These are phyloP conservation scores for Candida arabinofermentans DNA, from an alignment of 805 yeast species.

Conservation along the genomic window DNA sequence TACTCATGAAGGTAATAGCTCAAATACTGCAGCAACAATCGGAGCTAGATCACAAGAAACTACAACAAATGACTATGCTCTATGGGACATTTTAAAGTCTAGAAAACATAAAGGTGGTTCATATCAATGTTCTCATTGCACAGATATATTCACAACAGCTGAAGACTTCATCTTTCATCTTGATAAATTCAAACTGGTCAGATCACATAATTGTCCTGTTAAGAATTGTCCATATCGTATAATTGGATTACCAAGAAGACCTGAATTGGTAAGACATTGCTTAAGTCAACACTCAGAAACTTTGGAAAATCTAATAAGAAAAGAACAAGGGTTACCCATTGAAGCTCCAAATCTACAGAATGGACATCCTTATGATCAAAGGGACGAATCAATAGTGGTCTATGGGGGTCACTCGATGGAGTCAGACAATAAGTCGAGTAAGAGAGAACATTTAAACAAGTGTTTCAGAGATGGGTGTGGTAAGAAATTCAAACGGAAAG, in stretches of 20 bases:
- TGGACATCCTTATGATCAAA: neutral
- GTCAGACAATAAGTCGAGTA: neutral
- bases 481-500: constrained; percentile 47
- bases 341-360: neutral
- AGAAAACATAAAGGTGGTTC: constrained; percentile 34
- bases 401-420: neutral
- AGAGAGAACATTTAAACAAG: constrained; percentile 10
- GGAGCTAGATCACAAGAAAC: constrained; percentile 24
- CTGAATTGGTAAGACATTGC: constrained; percentile 48
- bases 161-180: constrained; percentile 33
- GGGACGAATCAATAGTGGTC: neutral
- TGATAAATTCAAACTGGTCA: constrained; percentile 35
- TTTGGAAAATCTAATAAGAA: constrained; percentile 9
- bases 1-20: too few relatives aligned
- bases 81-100: constrained; percentile 14
- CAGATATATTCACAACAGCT: constrained; percentile 35
- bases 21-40: constrained; percentile 15
- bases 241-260: constrained; percentile 44
- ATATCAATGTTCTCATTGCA: constrained; percentile 46
- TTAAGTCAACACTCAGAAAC: constrained; percentile 39
- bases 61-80: constrained; percentile 22
- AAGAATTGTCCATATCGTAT: constrained; percentile 45
- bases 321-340: constrained; percentile 4
- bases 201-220: constrained; percentile 44
- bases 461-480: constrained; percentile 35